These are phyloP conservation scores for Microstegium vimineum DNA, from an alignment of 176 grass and related monocot genomes.

Conservation along the genomic window DNA sequence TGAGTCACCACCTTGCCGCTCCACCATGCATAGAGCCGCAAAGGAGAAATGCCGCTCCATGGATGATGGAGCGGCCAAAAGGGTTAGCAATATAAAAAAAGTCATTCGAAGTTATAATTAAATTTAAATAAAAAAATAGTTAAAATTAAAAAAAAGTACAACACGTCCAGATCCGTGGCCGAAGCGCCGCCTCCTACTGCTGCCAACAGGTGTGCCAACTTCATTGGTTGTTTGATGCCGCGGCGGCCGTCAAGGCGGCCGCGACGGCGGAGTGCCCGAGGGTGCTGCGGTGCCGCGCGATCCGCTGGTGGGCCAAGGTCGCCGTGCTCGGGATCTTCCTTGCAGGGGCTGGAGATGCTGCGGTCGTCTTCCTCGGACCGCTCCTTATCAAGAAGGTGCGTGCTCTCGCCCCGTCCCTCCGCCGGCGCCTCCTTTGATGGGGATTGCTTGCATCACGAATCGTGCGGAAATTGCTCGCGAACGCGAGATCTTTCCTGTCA, in stretches of 20 bases:
- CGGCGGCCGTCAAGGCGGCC: neutral
- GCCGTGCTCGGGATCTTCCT: conserved; percentile 42
- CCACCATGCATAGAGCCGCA: too few species aligned
- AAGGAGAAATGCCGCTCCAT: too few species aligned
- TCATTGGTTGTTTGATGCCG: too few species aligned
- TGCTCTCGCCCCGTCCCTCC: neutral
- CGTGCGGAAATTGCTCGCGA: neutral
- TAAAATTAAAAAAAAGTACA: too few species aligned
- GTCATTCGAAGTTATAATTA: too few species aligned
- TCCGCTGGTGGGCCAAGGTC: conserved; percentile 71
- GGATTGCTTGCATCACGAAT: neutral
- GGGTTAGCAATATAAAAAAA: too few species aligned
- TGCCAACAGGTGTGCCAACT: too few species aligned
- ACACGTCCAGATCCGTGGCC: too few species aligned
- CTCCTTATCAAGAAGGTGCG: conserved; percentile 56
- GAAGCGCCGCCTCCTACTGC: too few species aligned
- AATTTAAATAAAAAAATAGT: too few species aligned
- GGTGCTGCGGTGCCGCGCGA: conserved; percentile 44
- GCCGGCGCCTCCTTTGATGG: neutral
- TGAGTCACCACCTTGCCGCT: too few species aligned
- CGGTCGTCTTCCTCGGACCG: conserved; percentile 55
- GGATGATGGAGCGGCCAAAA: too few species aligned
- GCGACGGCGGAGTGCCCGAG: conserved; percentile 36
- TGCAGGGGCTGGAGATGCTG: conserved; percentile 24
- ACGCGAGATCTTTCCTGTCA: conserved; percentile 9